Conservation (phyloP, 805 yeast species). For the Helenozyma rhizophorensis region DNA sequence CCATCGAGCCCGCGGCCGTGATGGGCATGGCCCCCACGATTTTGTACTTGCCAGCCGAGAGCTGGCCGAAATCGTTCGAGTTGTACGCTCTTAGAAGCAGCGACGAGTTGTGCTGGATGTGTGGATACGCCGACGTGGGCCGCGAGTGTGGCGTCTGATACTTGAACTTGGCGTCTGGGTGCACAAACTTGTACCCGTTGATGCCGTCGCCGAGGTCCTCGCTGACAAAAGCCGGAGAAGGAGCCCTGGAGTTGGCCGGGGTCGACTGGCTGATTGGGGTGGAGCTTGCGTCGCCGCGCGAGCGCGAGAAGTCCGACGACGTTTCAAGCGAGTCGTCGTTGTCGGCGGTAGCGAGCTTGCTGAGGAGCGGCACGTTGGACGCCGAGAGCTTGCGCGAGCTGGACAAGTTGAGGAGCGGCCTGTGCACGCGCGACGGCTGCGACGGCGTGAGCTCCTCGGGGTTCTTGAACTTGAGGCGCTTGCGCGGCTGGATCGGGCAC, state of each 20-base stretch:
- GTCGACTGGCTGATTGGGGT: constrained; percentile 42
- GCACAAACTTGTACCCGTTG: constrained; percentile 42
- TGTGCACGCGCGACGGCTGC: constrained; percentile 15
- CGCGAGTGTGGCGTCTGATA: constrained; percentile 14
- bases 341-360: constrained; percentile 10
- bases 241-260: constrained; percentile 37
- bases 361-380: constrained; percentile 17
- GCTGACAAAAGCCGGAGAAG: constrained; percentile 21
- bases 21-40: constrained; percentile 31
- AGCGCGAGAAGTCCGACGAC: constrained; percentile 4
- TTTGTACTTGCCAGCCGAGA: constrained; percentile 15
- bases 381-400: constrained; percentile 25
- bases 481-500: constrained; percentile 40
- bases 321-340: constrained; percentile 1
- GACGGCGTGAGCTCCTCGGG: constrained; percentile 18
- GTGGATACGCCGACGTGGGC: constrained; percentile 9
- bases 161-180: constrained; percentile 17
- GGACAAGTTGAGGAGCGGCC: constrained; percentile 26
- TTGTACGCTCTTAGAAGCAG: constrained; percentile 22
- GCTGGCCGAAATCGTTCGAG: constrained; percentile 7
- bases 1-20: constrained; percentile 28
- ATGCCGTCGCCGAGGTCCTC: constrained; percentile 34
- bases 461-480: constrained; percentile 26
- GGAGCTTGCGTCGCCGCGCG: constrained; percentile 12
- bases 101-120: constrained; percentile 1